Evolutionary conservation across 2,329 filamentous ascomycete genomes (phyloP).

Genomic region (Colletotrichum viniferum): DNA sequence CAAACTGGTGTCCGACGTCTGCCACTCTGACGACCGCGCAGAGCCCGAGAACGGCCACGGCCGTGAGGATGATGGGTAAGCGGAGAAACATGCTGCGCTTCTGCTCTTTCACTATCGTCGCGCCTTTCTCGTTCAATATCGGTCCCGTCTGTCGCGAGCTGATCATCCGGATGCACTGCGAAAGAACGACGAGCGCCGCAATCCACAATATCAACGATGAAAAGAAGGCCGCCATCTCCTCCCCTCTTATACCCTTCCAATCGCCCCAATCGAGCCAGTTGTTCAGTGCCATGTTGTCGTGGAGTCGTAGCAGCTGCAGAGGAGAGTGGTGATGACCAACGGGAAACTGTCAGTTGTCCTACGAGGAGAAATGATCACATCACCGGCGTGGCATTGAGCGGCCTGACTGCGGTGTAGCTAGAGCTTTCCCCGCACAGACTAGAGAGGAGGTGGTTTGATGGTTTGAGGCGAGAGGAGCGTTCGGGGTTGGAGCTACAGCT

Average conservation of each 20-base stretch:
- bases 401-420: conserved; percentile 4
- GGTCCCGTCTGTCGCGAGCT: not conserved
- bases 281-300: not conserved
- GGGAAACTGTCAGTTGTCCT: not conserved
- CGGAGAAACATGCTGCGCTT: not conserved
- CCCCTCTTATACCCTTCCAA: not conserved
- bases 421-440: conserved; percentile 11
- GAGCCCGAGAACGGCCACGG: not conserved
- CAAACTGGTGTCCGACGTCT: not conserved
- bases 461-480: not conserved
- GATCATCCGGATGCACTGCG: conserved; percentile 4
- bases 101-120: not conserved
- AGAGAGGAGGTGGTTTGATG: not conserved
- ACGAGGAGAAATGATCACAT: not conserved
- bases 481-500: not conserved
- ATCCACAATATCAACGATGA: conserved; percentile 2
- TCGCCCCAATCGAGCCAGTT: not conserved
- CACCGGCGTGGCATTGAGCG: not conserved
- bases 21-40: not conserved
- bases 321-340: not conserved
- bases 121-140: not conserved
- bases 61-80: not conserved
- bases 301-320: not conserved
- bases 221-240: not conserved
- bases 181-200: not conserved